These are phyloP conservation scores for Ambrosiella cleistominuta DNA, from an alignment of 2,329 filamentous ascomycete species.

Conservation along the genomic window DNA sequence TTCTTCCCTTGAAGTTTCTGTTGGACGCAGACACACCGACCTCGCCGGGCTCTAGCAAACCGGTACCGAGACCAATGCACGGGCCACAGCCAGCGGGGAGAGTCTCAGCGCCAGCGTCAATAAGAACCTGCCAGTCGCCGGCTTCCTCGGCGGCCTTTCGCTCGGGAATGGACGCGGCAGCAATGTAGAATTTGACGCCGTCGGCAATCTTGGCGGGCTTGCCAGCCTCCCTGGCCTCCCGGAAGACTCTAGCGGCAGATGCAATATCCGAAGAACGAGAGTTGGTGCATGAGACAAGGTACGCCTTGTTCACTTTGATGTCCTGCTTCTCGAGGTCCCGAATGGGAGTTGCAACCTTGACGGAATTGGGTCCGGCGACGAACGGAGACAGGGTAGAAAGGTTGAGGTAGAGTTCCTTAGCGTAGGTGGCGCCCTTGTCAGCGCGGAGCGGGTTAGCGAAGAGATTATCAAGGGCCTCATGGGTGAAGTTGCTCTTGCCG, in stretches of 20 bases:
- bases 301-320: slow-evolving; percentile 69
- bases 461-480: slow-evolving; percentile 55
- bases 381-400: slow-evolving; percentile 71
- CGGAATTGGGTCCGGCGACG: slow-evolving; percentile 75
- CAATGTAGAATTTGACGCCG: slow-evolving; percentile 74
- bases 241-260: slow-evolving; percentile 71
- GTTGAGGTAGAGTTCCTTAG: slow-evolving; percentile 68
- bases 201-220: slow-evolving; percentile 51
- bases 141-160: slow-evolving; percentile 59
- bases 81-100: slow-evolving; percentile 62
- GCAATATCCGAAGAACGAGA: slow-evolving; percentile 63
- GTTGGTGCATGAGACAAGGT: slow-evolving; percentile 77
- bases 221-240: slow-evolving; percentile 50
- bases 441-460: slow-evolving; percentile 48
- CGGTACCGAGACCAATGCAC: slow-evolving; percentile 68
- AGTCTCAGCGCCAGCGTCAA: slow-evolving; percentile 59
- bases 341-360: slow-evolving; percentile 71
- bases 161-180: slow-evolving; percentile 65
- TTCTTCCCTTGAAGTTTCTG: slow-evolving; percentile 80
- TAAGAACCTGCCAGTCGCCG: slow-evolving; percentile 69
- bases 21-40: slow-evolving; percentile 72
- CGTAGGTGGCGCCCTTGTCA: slow-evolving; percentile 62
- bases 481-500: slow-evolving; percentile 44
- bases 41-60: slow-evolving; percentile 69
- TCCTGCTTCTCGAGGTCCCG: slow-evolving; percentile 52